Conservation (phyloP, 2,329 filamentous ascomycete genomes). For the Colletotrichum destructivum region DNA sequence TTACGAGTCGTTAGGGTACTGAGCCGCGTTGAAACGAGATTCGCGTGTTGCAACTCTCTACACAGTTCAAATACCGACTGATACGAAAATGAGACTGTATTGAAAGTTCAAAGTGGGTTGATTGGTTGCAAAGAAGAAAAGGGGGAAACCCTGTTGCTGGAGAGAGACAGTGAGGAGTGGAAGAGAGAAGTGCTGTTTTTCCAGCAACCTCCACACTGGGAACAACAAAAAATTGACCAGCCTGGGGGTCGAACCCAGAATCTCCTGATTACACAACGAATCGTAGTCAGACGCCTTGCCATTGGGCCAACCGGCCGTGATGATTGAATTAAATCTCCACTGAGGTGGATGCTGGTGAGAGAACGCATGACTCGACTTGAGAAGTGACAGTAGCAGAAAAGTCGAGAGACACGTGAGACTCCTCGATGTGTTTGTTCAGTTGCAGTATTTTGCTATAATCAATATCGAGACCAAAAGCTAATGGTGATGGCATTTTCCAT, state of each 20-base stretch:
- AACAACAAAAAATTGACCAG: constrained; percentile 23
- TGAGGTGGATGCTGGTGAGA: neutral
- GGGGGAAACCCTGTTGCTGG: too few relatives aligned
- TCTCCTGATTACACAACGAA: constrained; percentile 28
- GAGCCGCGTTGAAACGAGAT: too few relatives aligned
- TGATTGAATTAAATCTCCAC: neutral
- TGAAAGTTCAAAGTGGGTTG: too few relatives aligned
- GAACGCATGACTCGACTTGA: fast-evolving
- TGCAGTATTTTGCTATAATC: neutral
- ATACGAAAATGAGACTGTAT: neutral
- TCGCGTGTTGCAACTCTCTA: neutral
- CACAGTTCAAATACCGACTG: neutral
- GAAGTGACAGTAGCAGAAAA: neutral
- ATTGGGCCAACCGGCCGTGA: constrained; percentile 51
- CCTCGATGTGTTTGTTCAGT: neutral
- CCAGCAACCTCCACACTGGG: too few relatives aligned
- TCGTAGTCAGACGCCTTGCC: constrained; percentile 62
- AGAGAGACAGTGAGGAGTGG: too few relatives aligned
- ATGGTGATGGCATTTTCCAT: neutral
- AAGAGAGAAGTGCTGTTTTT: too few relatives aligned
- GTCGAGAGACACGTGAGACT: neutral
- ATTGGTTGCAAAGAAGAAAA: too few relatives aligned
- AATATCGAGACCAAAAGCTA: too few relatives aligned
- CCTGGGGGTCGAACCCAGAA: constrained; percentile 42
- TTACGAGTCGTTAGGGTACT: constrained; percentile 7